Evolutionary conservation across 2,329 filamentous ascomycete genomes (phyloP).

Genomic region (Claviceps africana): DNA sequence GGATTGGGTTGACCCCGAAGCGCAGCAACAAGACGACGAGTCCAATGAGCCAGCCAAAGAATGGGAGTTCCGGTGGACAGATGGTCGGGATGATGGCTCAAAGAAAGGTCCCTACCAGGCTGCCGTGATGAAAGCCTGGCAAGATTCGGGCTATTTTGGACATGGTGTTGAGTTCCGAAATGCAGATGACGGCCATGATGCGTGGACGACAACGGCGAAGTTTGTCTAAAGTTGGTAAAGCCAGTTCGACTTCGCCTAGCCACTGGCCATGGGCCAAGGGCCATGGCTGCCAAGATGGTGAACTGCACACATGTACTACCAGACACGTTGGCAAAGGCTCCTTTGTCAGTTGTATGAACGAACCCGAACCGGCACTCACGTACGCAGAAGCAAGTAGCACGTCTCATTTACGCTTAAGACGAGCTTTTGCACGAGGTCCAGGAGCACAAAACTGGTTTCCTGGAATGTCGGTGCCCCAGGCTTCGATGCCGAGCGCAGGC

Average conservation of each 20-base stretch:
- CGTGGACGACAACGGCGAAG: slow-evolving; percentile 36
- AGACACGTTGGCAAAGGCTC: background rate
- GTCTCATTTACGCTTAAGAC: background rate
- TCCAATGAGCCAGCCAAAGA: slow-evolving; percentile 11
- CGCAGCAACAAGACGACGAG: slow-evolving; percentile 11
- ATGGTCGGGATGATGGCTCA: slow-evolving; percentile 65
- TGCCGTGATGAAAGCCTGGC: slow-evolving; percentile 79
- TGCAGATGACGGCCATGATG: slow-evolving; percentile 34
- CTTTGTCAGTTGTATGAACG: background rate
- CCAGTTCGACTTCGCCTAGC: background rate
- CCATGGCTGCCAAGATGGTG: background rate
- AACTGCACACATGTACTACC: background rate
- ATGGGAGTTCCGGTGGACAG: slow-evolving; percentile 91
- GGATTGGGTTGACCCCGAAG: slow-evolving; percentile 51
- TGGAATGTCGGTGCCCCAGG: slow-evolving; percentile 4
- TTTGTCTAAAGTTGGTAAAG: slow-evolving; percentile 30
- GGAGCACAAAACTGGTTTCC: slow-evolving; percentile 1
- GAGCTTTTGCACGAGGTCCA: background rate
- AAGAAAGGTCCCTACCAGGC: slow-evolving; percentile 80
- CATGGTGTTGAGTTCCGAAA: slow-evolving; percentile 70
- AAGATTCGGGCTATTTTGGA: slow-evolving; percentile 81
- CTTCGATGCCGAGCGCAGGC: slow-evolving; percentile 1
- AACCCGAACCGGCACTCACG: background rate
- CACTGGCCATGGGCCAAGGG: background rate
- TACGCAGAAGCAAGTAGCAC: background rate